These are phyloP conservation scores for Saccharomycopsis fermentans DNA, from an alignment of 805 yeast genomes.

Conservation along the genomic window DNA sequence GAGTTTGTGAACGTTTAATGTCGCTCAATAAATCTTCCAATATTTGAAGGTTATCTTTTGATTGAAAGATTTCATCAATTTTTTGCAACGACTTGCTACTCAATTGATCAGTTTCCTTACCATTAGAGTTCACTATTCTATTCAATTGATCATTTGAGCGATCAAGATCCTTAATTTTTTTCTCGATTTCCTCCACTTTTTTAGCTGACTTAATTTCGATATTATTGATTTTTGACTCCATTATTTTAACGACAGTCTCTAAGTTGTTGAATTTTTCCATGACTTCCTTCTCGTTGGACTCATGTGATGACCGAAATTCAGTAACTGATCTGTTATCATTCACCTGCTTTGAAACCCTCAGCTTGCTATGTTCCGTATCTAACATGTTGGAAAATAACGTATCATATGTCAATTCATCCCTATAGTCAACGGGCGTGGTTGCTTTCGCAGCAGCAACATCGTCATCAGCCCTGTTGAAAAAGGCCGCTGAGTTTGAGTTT, in stretches of 20 bases:
- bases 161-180: neutral
- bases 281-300: neutral
- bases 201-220: neutral
- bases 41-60: constrained; percentile 13
- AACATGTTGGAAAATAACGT: constrained; percentile 3
- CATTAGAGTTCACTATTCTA: neutral
- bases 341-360: neutral
- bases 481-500: neutral
- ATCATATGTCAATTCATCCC: constrained; percentile 6
- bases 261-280: constrained; percentile 2
- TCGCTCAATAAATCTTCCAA: constrained; percentile 13
- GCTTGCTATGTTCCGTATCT: neutral
- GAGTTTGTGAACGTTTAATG: constrained; percentile 9
- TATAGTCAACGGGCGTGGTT: neutral
- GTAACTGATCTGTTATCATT: too few species aligned
- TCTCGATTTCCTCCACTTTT: neutral
- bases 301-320: neutral
- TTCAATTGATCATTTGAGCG: neutral
- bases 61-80: constrained; percentile 7
- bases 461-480: neutral
- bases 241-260: constrained; percentile 6
- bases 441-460: neutral
- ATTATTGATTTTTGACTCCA: constrained; percentile 6
- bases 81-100: neutral
- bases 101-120: neutral